These are phyloP conservation scores for Akanthomyces uredinophilus DNA, from an alignment of 2,329 filamentous ascomycete species.

Conservation along the genomic window DNA sequence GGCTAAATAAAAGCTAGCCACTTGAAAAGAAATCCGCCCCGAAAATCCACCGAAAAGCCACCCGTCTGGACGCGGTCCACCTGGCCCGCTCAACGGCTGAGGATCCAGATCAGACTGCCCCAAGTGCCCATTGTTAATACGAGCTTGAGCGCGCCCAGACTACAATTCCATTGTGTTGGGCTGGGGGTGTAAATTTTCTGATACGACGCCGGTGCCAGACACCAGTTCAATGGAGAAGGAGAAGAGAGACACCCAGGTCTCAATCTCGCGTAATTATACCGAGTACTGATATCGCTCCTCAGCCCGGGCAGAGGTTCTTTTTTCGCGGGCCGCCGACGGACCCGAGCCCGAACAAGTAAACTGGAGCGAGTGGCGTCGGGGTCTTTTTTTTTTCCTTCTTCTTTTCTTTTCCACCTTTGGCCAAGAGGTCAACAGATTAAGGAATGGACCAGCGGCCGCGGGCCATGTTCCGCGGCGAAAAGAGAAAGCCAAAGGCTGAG, in stretches of 20 bases:
- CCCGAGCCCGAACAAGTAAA: neutral
- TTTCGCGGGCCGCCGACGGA: neutral
- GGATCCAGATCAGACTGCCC: neutral
- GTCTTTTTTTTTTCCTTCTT: no score
- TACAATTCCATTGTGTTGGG: neutral
- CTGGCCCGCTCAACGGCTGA: conserved; percentile 2
- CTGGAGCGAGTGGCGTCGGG: neutral
- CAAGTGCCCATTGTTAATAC: neutral
- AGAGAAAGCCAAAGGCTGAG: neutral
- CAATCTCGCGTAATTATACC: neutral
- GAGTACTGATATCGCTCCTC: neutral
- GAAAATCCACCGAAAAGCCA: neutral
- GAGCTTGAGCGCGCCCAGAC: neutral
- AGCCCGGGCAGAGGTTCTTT: neutral
- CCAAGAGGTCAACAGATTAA: no score
- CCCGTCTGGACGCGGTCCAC: neutral
- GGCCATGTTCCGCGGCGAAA: neutral
- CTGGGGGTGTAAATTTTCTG: neutral
- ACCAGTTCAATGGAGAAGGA: no score
- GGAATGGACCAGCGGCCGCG: neutral
- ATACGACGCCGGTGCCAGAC: neutral
- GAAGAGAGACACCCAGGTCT: neutral
- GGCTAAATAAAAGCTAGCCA: no score
- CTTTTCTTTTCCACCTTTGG: no score
- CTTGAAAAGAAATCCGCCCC: neutral